Conservation (phyloP, 495 filamentous ascomycete species). For the Parmelia sp. region DNA sequence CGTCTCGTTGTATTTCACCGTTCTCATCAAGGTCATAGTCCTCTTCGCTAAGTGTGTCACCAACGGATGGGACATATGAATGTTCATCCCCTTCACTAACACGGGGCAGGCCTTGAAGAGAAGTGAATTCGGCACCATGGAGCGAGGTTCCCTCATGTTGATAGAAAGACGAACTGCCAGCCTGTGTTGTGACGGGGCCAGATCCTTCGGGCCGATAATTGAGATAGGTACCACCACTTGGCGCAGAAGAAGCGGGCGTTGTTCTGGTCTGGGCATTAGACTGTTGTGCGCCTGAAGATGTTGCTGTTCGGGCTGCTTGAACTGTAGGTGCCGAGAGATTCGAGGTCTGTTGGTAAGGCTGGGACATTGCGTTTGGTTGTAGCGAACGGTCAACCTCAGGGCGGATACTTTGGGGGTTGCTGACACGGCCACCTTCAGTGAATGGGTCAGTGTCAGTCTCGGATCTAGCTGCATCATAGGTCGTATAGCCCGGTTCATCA, state of each 20-base stretch:
- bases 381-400: constrained; percentile 28
- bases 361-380: constrained; percentile 12
- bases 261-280: constrained; percentile 11
- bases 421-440: constrained; percentile 38
- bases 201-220: constrained; percentile 23
- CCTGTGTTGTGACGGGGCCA: constrained; percentile 21
- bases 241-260: constrained; percentile 16
- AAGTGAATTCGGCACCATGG: constrained; percentile 30
- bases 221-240: constrained; percentile 26
- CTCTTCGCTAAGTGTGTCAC: constrained; percentile 50
- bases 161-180: constrained; percentile 36
- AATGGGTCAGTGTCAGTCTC: constrained; percentile 56
- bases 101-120: constrained; percentile 33
- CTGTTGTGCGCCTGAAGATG: constrained; percentile 21
- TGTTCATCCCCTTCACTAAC: constrained; percentile 41
- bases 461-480: constrained; percentile 35
- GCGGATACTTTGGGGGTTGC: constrained; percentile 25
- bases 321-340: constrained; percentile 23
- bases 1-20: constrained; percentile 44
- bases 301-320: constrained; percentile 23
- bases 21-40: constrained; percentile 47
- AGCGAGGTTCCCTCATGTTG: constrained; percentile 38
- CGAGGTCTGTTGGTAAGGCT: constrained; percentile 25
- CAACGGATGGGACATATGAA: constrained; percentile 47
- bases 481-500: constrained; percentile 40